These are phyloP conservation scores for Malus hybrid DNA, from an alignment of 331 rosid genomes.

Conservation along the genomic window DNA sequence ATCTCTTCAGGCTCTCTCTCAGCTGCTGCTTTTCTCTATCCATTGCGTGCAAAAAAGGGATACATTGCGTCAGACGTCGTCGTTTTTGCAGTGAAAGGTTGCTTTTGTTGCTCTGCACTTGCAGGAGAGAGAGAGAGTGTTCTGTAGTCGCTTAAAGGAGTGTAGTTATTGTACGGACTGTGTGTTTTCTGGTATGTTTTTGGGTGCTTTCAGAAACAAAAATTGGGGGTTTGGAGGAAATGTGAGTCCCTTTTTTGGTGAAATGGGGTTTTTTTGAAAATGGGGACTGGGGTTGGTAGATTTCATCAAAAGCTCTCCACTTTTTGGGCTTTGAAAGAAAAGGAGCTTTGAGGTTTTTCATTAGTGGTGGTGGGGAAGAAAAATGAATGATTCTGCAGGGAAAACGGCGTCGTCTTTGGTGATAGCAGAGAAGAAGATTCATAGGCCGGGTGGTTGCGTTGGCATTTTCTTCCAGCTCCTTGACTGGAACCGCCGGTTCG, in stretches of 20 bases:
- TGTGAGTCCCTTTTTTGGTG: neutral
- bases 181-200: neutral
- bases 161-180: neutral
- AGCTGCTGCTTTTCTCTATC: neutral
- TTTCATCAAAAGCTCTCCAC: neutral
- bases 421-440: slow-evolving; percentile 60
- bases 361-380: neutral
- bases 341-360: neutral
- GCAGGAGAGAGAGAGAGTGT: neutral
- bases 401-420: slow-evolving; percentile 48
- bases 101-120: slow-evolving; percentile 10
- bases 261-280: neutral
- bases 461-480: slow-evolving; percentile 92
- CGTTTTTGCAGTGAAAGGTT: slow-evolving; percentile 25
- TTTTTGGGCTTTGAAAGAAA: slow-evolving; percentile 2
- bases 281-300: neutral
- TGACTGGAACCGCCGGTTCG: slow-evolving; percentile 77
- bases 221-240: neutral
- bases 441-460: slow-evolving; percentile 69
- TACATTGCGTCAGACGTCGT: slow-evolving; percentile 12
- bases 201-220: neutral
- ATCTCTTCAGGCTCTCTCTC: neutral
- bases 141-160: neutral
- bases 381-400: slow-evolving; percentile 54
- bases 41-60: slow-evolving; percentile 20